Evolutionary conservation across 495 filamentous ascomycete species (phyloP).

Genomic region (Parathielavia appendiculata): DNA sequence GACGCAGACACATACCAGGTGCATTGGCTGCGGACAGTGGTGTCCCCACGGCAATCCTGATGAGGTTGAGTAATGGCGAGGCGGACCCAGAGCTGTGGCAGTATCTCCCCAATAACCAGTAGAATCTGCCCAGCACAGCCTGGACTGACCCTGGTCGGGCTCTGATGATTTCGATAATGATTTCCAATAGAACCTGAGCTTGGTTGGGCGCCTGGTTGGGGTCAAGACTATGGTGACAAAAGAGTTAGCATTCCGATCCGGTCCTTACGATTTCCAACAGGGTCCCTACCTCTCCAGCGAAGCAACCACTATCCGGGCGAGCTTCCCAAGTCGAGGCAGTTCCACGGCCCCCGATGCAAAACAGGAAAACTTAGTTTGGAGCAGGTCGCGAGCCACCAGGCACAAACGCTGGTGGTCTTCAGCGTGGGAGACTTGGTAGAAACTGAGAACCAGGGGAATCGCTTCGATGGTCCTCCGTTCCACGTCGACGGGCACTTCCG

Average conservation of each 20-base stretch:
- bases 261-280: neutral
- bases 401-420: conserved; percentile 37
- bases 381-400: conserved; percentile 36
- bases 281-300: conserved; percentile 30
- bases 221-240: conserved; percentile 13
- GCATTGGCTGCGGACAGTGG: conserved; percentile 18
- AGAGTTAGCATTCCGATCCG: conserved; percentile 2
- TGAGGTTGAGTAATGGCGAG: conserved; percentile 1
- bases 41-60: conserved; percentile 20
- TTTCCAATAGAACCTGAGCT: conserved; percentile 15
- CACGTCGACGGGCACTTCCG: conserved; percentile 5
- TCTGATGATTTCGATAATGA: conserved; percentile 15
- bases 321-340: conserved; percentile 27
- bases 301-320: conserved; percentile 33
- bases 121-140: conserved; percentile 19
- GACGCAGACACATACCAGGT: conserved; percentile 18
- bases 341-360: conserved; percentile 24
- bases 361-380: conserved; percentile 26
- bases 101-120: conserved; percentile 24
- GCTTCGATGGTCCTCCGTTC: conserved; percentile 30
- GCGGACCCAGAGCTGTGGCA: conserved; percentile 20
- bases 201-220: neutral
- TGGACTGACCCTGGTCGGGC: conserved; percentile 18
- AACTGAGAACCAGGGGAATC: conserved; percentile 33
- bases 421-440: conserved; percentile 26